Evolutionary conservation across 192 early-diverging fungal species (phyloP), one percentile per base, ranked within the genome.

Genomic region (Radiomyces spectabilis): DNA sequence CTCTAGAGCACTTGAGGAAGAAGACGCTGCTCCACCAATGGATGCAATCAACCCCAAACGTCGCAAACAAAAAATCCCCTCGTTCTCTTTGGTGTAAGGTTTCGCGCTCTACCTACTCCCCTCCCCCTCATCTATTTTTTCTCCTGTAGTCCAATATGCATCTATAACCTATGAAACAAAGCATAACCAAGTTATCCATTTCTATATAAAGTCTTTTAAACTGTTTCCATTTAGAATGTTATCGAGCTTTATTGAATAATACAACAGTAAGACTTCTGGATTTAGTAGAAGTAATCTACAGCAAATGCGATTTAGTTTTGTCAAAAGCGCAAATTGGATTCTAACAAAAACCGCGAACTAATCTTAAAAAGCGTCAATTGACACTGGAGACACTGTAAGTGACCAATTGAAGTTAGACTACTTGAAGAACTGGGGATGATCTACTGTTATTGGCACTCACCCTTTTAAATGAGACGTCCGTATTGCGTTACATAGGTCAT

Each of bases 141-240:
- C 29, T 32, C 48, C 18, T 50, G 3, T 18, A 50, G 8, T 33
- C 48, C 48, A 9, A 50, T 50, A 50, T 50, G n/a, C n/a, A n/a
- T n/a, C n/a, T n/a, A n/a, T n/a, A n/a, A n/a, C n/a, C n/a, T n/a
- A n/a, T n/a, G n/a, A n/a, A n/a, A n/a, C n/a, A n/a, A n/a, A n/a
- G n/a, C 48, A 9, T 50, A 18, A 35, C 34, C 35, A 49, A 33
- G 27, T 25, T 19, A 2, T 40, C 21, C 39, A 40, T 7, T 40
- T 40, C 7, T 7, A 40, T 40, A 4, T 40, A 40, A 40, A 40
- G 39, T 4, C 39, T 7, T 40, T 7, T 40, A 40, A 40, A 7
- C 39, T 40, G 39, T 18, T 40, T 40, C 21, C 39, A 40, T 40
- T 40, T 7, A 2, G 15, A 40, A 19, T 40, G 3, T 40, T 2